A percentile compares a stretch with the other conserved stretches of the same genome.
These are phyloP conservation scores for Fusarium nygamai DNA, from an alignment of 2,329 filamentous ascomycete species.

Conservation along the genomic window DNA sequence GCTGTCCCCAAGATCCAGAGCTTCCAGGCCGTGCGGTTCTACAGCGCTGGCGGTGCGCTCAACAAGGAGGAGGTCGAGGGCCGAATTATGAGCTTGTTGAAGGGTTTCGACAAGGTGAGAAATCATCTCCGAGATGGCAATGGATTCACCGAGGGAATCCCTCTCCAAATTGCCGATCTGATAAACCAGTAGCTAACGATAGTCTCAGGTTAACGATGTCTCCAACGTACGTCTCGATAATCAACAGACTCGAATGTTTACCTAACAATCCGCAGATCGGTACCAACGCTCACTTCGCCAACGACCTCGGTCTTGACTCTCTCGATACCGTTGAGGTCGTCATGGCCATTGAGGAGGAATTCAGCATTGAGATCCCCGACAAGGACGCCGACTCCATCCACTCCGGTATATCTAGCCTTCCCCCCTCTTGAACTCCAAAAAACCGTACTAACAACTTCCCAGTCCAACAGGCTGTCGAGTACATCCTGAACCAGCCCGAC, in stretches of 20 bases:
- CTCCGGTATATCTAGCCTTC: constrained; percentile 73
- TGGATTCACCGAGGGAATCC: not conserved
- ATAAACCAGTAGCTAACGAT: constrained; percentile 42
- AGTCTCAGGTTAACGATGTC: constrained; percentile 71
- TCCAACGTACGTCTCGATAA: constrained; percentile 62
- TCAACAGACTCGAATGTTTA: not conserved
- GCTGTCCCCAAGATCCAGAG: constrained; percentile 70
- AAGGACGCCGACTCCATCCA: constrained; percentile 96
- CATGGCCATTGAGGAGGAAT: constrained; percentile 98
- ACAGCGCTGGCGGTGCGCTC: constrained; percentile 83
- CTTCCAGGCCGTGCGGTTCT: constrained; percentile 80
- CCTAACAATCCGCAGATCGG: constrained; percentile 71
- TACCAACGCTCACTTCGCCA: constrained; percentile 87
- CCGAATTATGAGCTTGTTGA: constrained; percentile 89
- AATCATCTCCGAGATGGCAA: constrained; percentile 1
- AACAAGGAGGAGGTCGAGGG: constrained; percentile 87
- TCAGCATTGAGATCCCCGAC: constrained; percentile 96
- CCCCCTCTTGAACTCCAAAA: not conserved
- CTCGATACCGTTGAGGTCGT: constrained; percentile 99
- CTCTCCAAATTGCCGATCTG: not conserved
- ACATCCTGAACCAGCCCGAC: constrained; percentile 93
- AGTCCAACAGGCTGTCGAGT: constrained; percentile 96
- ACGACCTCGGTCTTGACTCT: constrained; percentile 96
- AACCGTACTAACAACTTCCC: constrained; percentile 1
- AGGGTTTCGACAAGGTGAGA: constrained; percentile 90